Evolutionary conservation across 1,284 basidiomycete genomes (phyloP), one percentile per base, ranked within the genome.

Genomic region (Apiotrichum brassicae): DNA sequence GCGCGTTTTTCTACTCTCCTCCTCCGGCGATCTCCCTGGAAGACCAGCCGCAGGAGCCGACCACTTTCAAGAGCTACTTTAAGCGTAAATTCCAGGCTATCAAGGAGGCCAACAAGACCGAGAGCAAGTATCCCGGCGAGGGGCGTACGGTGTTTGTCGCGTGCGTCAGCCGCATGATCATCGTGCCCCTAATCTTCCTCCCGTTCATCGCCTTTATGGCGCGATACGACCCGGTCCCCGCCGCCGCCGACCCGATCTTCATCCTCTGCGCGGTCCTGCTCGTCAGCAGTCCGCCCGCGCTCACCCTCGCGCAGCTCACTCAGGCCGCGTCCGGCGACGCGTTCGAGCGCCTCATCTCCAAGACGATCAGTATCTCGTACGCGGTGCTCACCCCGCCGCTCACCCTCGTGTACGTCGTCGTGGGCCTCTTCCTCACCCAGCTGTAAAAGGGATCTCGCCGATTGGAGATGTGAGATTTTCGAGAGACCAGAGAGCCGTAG

Each of bases 241-340:
- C 68, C 6, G 72, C 73, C 1, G 69, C 61, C 40, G 73, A 75
- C 58, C 73, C 73, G 1, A 70, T 74, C 12, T 75, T 75, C 51
- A 70, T 72, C 47, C 75, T 92, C 82, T 9, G 84, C 86, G 24
- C 68, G 0, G 68, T 70, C 3, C 88, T 95, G 60, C 81, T 95
- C 41, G 81, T 91, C 1, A 67, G 62, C 9, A 58, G 68, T 56
- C 76, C 76, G 5, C 75, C 75, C 0, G 75, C 76, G 1, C 52
- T 72, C 39, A 66, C 70, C 4, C 58, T 75, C 19, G 74, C 74
- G 3, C 77, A 93, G 77, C 90, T 94, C 64, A 91, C 89, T 1
- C 86, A 89, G 72, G 86, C 86, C 4, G 86, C 83, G 3, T 85
- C 84, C 1, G 87, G 87, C 11, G 87, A 90, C 63, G 85, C 87